A percentile compares a stretch with the other conserved stretches of the same genome.
Conservation (phyloP, 1,284 basidiomycete species). For the Peniophora sp. region DNA sequence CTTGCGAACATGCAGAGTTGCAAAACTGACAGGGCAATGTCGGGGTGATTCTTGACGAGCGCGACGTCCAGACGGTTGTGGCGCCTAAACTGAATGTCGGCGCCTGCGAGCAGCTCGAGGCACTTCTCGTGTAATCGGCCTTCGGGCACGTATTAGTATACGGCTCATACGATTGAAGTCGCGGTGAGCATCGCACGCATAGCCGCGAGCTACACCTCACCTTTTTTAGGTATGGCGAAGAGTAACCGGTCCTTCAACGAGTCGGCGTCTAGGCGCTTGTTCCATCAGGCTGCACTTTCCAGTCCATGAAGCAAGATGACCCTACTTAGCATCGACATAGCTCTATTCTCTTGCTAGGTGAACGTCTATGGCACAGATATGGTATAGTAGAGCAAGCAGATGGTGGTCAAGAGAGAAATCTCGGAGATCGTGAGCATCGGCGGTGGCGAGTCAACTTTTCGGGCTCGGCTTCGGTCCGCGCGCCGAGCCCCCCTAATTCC, state of each 20-base stretch:
- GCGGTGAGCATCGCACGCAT: neutral
- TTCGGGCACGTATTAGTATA: slow-evolving; percentile 21
- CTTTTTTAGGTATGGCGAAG: slow-evolving; percentile 98
- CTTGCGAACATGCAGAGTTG: slow-evolving; percentile 1
- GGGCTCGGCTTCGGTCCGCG: no score
- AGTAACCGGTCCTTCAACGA: slow-evolving; percentile 67
- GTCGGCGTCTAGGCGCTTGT: slow-evolving; percentile 24
- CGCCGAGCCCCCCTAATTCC: no score
- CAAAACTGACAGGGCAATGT: slow-evolving; percentile 70
- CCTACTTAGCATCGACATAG: no score
- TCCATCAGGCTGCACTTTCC: neutral
- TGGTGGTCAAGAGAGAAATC: no score
- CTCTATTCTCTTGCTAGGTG: no score
- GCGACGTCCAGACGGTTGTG: slow-evolving; percentile 88
- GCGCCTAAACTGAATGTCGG: slow-evolving; percentile 94
- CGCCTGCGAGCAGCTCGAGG: slow-evolving; percentile 78
- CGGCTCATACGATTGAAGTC: no score
- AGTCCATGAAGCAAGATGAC: no score
- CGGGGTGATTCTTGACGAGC: slow-evolving; percentile 82
- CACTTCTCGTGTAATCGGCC: slow-evolving; percentile 93
- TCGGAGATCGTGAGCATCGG: no score
- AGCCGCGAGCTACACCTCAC: no score
- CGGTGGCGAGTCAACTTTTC: no score
- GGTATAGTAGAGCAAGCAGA: no score
- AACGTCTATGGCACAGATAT: no score